A percentile compares a stretch with the other conserved stretches of the same genome.
These are phyloP conservation scores for Ramularia endophylla DNA, from an alignment of 2,329 filamentous ascomycete species.

Conservation along the genomic window DNA sequence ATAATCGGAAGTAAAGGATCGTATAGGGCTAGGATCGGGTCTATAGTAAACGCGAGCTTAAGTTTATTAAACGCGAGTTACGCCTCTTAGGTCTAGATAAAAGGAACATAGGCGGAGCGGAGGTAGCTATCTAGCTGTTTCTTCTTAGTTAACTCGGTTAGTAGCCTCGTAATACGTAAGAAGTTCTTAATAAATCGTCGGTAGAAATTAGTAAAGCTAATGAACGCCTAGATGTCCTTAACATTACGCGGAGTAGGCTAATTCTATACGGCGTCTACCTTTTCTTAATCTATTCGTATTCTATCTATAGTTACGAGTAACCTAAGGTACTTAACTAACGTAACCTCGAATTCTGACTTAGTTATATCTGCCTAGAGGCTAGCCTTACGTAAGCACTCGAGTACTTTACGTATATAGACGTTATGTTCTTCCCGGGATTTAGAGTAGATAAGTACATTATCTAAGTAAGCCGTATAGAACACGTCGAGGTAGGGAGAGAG, in stretches of 20 bases:
- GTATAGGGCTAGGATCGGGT: too few species aligned
- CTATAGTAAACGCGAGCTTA: too few species aligned
- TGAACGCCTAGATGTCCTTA: neutral
- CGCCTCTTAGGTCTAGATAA: too few species aligned
- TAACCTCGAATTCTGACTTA: conserved; percentile 27
- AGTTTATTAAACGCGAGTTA: too few species aligned
- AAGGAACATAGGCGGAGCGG: too few species aligned
- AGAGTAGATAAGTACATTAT: conserved; percentile 23
- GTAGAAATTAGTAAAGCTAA: conserved; percentile 1
- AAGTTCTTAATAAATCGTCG: neutral
- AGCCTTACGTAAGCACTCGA: conserved; percentile 1
- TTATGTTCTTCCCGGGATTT: conserved; percentile 5
- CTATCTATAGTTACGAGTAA: neutral
- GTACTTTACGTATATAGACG: conserved; percentile 1
- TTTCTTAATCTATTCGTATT: conserved; percentile 1
- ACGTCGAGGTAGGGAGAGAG: conserved; percentile 19
- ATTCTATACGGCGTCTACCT: neutral
- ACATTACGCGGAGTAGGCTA: neutral
- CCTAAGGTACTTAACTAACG: conserved; percentile 21
- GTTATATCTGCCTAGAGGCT: conserved; percentile 10
- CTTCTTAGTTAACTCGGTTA: too few species aligned
- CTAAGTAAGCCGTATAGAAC: conserved; percentile 20
- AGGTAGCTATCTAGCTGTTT: too few species aligned
- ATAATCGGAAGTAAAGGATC: too few species aligned
- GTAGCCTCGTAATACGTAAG: too few species aligned